Evolutionary conservation across 2,329 filamentous ascomycete species (phyloP), one percentile per base, ranked within the genome.

Genomic region (Aspergillus neotritici): DNA sequence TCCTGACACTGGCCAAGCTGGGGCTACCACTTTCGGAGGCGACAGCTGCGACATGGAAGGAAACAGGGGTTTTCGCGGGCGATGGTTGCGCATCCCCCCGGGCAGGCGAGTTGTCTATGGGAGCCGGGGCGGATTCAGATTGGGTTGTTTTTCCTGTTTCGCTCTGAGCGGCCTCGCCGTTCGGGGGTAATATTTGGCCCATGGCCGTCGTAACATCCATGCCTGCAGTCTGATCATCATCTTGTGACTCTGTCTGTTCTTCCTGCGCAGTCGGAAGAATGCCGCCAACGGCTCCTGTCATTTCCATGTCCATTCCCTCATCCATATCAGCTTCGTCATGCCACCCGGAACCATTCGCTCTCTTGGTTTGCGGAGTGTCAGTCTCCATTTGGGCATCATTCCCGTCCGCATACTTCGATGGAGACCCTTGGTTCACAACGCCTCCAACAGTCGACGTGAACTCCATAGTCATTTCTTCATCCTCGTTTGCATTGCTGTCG

Each of bases 181-280:
- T 67, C 49, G 63, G 69, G 61, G 58, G 58, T 33, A 85, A 67
- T 39, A 87, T 86, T 7, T 74, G 72, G 8, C 83, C 83, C 36
- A 85, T 69, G 5, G 76, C 78, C 35, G 72, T 72, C 2, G 83
- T 86, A 60, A 86, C 79, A 35, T 86, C 82, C 82, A 86, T 86
- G 1, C 74, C 79, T 60, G 77, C 72, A 1, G 78, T 81, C 39
- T 65, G 56, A 41, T 68, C 68, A 4, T 69, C 67, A 51, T 54
- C 67, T 50, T 51, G 58, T 36, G 46, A 59, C 52, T 68, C 68
- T 9, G 58, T 63, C 44, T 60, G 62, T 50, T 68, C 21, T 9
- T 25, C 64, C 33, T 67, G 63, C 40, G 64, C 64, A 11, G 65
- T 56, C 29, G 63, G 56, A 29, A 71, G 54, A 32, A 71, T 74